Percentiles rank a stretch among this genome's conserved stretches.
Evolutionary conservation across 768 basidiomycete species (phyloP).

Genomic region (Serpula lacrymans): DNA sequence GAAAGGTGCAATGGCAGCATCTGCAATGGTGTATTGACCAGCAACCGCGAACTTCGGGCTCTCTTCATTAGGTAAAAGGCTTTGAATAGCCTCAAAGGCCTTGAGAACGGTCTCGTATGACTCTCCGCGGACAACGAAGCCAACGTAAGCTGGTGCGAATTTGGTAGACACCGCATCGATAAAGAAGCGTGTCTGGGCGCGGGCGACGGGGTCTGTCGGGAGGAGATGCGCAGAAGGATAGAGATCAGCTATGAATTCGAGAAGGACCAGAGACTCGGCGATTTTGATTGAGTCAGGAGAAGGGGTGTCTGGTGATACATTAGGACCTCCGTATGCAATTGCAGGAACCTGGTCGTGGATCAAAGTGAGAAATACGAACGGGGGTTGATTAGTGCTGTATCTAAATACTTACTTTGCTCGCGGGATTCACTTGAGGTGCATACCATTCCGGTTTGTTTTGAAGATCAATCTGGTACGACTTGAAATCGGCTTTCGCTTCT

Average conservation of each 20-base stretch:
- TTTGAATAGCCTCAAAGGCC: conserved; percentile 49
- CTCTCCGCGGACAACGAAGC: conserved; percentile 36
- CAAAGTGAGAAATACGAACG: too few relatives aligned
- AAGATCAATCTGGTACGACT: conserved; percentile 56
- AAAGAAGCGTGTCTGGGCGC: conserved; percentile 63
- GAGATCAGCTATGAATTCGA: conserved; percentile 66
- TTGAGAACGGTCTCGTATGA: conserved; percentile 37
- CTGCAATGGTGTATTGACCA: conserved; percentile 47
- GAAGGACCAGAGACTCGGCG: conserved; percentile 61
- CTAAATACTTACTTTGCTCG: conserved; percentile 48
- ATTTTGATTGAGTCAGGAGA: conserved; percentile 59
- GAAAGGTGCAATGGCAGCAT: conserved; percentile 59
- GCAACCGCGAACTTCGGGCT: conserved; percentile 36
- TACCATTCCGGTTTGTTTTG: conserved; percentile 70
- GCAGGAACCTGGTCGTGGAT: conserved; percentile 46
- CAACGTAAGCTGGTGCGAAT: conserved; percentile 37
- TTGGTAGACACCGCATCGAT: conserved; percentile 51
- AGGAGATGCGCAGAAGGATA: conserved; percentile 45
- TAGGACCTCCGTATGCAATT: conserved; percentile 59
- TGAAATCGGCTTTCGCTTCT: conserved; percentile 49
- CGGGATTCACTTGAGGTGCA: conserved; percentile 60
- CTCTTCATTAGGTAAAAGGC: conserved; percentile 39
- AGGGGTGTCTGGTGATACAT: conserved; percentile 50
- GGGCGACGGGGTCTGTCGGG: conserved; percentile 51
- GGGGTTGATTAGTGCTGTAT: too few relatives aligned